phyloP scores from a whole-genome alignment of 768 basidiomycete species.

The Kwoniella pini region DNA sequence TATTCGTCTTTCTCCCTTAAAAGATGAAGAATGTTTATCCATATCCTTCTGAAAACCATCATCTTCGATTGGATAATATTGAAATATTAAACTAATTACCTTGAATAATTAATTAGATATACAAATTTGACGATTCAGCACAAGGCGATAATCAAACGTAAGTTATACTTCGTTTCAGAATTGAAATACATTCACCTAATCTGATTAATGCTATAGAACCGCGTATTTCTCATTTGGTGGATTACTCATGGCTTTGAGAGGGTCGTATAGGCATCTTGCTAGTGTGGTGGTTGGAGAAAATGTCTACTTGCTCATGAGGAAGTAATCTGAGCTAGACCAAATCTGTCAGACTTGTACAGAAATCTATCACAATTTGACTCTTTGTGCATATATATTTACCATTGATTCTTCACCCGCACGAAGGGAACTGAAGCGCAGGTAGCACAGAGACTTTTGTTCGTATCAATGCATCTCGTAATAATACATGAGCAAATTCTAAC shows the following conservation, averaged over 20 bases:
- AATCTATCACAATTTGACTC: too few species aligned
- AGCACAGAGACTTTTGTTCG: background rate
- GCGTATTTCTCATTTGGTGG: constrained; percentile 97
- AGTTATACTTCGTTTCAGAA: constrained; percentile 46
- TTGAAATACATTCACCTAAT: background rate
- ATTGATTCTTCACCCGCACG: too few species aligned
- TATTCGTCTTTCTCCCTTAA: too few species aligned
- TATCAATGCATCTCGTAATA: background rate
- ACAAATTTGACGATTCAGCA: constrained; percentile 86
- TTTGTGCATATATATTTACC: too few species aligned
- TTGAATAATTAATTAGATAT: constrained; percentile 65
- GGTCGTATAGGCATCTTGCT: constrained; percentile 87
- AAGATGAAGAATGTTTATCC: too few species aligned
- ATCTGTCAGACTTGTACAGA: too few species aligned
- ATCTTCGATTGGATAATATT: too few species aligned
- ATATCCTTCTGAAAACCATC: too few species aligned
- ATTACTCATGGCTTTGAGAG: constrained; percentile 87
- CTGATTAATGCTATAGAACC: constrained; percentile 61
- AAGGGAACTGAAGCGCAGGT: too few species aligned
- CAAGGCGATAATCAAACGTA: constrained; percentile 77
- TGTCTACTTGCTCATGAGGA: constrained; percentile 80
- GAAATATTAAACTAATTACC: too few species aligned
- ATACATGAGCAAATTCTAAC: background rate
- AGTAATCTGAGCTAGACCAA: constrained; percentile 18
- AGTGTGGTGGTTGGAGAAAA: constrained; percentile 91